These are phyloP conservation scores for Sclerotinia trifoliorum DNA, from an alignment of 2,329 filamentous ascomycete species.

Conservation along the genomic window DNA sequence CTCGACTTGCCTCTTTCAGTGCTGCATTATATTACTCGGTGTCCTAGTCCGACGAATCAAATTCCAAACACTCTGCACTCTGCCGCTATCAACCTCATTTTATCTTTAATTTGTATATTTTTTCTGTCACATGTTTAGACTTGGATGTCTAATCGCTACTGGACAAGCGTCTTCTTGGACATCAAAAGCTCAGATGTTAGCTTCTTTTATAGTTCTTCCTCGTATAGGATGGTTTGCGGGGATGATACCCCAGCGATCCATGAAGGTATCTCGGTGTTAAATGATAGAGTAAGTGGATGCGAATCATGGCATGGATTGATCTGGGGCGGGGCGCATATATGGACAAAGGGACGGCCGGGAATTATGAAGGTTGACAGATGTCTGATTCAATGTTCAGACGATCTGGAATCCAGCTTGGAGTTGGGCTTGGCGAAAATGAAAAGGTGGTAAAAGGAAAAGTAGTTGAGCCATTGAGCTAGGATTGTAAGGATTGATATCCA, in stretches of 20 bases:
- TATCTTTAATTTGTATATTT: slow-evolving; percentile 21
- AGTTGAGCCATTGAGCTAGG: background rate
- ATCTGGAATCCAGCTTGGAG: too few species aligned
- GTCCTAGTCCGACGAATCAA: background rate
- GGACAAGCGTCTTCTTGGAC: slow-evolving; percentile 7
- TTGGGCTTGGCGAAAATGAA: background rate
- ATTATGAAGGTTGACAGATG: background rate
- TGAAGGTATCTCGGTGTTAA: slow-evolving; percentile 10
- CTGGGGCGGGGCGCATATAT: background rate
- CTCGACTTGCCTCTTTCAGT: background rate
- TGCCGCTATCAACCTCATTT: background rate
- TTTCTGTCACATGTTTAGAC: background rate
- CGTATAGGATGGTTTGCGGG: slow-evolving; percentile 1
- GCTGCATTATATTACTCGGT: background rate
- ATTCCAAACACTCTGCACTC: background rate
- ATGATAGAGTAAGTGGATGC: slow-evolving; percentile 13
- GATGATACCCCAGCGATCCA: background rate
- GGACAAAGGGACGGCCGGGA: background rate
- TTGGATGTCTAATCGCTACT: background rate
- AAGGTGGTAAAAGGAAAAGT: background rate
- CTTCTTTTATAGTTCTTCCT: slow-evolving; percentile 8
- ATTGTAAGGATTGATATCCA: background rate
- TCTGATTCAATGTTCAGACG: background rate
- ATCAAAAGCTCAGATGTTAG: slow-evolving; percentile 8
- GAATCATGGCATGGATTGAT: slow-evolving; percentile 10